Evolutionary conservation across 768 basidiomycete genomes (phyloP).

Genomic region (Pholiota molesta): DNA sequence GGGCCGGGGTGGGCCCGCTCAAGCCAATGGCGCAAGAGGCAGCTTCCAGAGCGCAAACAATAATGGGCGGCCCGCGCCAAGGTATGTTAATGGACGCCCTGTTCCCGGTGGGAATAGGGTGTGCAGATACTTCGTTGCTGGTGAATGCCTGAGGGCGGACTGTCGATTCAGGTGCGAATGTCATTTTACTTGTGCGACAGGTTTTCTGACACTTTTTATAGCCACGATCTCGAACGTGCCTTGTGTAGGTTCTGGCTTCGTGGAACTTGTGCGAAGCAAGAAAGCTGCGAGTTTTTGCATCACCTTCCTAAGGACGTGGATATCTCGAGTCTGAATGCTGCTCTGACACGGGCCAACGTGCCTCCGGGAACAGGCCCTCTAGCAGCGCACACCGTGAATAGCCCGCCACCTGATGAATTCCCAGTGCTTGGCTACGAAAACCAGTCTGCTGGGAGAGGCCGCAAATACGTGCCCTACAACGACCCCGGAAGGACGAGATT

Average conservation of each 20-base stretch:
- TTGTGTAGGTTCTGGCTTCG: conserved; percentile 97
- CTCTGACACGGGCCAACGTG: conserved; percentile 68
- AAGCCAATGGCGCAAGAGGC: conserved; percentile 34
- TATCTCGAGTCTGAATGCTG: conserved; percentile 65
- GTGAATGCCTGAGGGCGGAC: conserved; percentile 94
- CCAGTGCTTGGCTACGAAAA: conserved; percentile 62
- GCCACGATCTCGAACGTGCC: conserved; percentile 94
- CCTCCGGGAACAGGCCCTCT: conserved; percentile 49
- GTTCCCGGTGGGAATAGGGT: conserved; percentile 73
- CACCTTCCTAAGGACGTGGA: conserved; percentile 88
- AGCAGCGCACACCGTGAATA: conserved; percentile 35
- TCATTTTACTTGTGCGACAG: conserved; percentile 1
- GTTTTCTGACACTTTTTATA: conserved; percentile 32
- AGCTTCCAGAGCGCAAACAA: conserved; percentile 34
- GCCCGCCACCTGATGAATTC: conserved; percentile 61
- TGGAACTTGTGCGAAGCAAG: conserved; percentile 96
- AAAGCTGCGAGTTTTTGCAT: conserved; percentile 95
- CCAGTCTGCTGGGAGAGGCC: conserved; percentile 43
- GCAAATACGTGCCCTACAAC: conserved; percentile 50
- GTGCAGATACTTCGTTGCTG: conserved; percentile 95
- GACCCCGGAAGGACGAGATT: conserved; percentile 93
- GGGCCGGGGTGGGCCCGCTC: conserved; percentile 29
- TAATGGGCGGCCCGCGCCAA: conserved; percentile 35
- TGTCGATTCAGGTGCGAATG: conserved; percentile 90
- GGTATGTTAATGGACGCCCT: conserved; percentile 60